Base-by-base conservation (phyloP, 108 stramenopile genomes). In the Pseudonitzschia pungens region DNA sequence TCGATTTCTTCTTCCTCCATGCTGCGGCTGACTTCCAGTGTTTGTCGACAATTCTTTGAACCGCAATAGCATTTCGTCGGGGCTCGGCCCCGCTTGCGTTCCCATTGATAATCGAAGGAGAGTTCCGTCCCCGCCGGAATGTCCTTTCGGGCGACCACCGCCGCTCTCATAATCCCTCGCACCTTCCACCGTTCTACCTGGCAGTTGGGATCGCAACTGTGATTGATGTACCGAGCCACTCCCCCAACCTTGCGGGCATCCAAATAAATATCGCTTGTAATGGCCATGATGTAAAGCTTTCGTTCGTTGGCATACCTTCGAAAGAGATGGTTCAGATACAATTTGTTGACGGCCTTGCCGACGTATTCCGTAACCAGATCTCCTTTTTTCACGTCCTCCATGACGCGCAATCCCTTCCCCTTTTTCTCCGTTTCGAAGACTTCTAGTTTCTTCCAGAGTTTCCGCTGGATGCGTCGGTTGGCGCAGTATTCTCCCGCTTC, bases 91-190 rank as follows among this genome's bases (percentile, higher is more conserved):
- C 89, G 74, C 59, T 96, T 93, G 10, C 90, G 77, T 48, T 94
- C 90, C 92, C 94, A 97, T 62, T 94, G 84, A 83, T 99, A 99
- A 79, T 99, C 98, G 88, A 98, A 99, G 56, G 89, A 90, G 28
- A 99, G 84, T 77, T 99, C 98, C 74, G 94, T 95, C 51, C 96
- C 97, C 44, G 83, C 81, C 29, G 68, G 60, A 67, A 99, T 93
- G 36, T 90, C 88, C 45, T 91, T 70, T 63, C 75, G 48, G 14
- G 98, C 97, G 60, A 96, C 84, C 28, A 98, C 85, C 42, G 92
- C 91, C 16, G 96, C 90, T 26, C 98, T 86, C 21, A 79, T 62
- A 50, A 90, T 80, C 28, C 92, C 93, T 5, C 83, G 77, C 29
- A 98, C 96, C 55, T 87, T 94, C 97, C 97, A 97, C 48, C 87